Base-by-base conservation (phyloP, 140 eudicot genomes). In the Anethum foeniculum region DNA sequence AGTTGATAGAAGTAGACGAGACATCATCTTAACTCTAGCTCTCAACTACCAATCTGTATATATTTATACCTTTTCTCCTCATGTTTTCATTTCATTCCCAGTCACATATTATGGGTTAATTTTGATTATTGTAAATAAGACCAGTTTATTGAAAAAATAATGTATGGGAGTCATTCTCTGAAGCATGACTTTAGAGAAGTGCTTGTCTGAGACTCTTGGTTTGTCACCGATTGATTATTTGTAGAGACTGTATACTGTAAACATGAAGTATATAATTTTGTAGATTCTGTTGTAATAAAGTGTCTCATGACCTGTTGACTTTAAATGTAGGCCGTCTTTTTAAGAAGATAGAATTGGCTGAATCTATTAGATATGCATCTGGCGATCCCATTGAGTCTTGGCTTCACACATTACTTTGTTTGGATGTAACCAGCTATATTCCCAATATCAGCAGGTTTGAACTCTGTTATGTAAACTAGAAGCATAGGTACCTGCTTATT, bases 381-480 rank as follows among this genome's bases (percentile, higher is more conserved):
- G 97, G 96, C 78, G 99, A 95, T 87, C 99, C 95, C 41, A 82
- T 95, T 67, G 99, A 95, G 83, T 89, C 88, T 58, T 95, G 99
- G 99, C 99, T 95, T 82, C 82, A 95, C 83, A 84, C 86, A 83
- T 88, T 95, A 79, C 92, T 95, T 38, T 95, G 99, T 85, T 49
- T 95, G 87, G 99, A 95, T 78, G 97, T 90, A 28, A 86, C 92
- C 60, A 92, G 86, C 77, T 92, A 86, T 28, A 88, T 92, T 75
- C 99, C 99, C 56, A 84, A 84, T 82, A 92, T 95, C 78, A 88
- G 85, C 91, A 92, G 97, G 96, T 93, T 56, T 41, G 87, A 51
- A 44, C 16, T 58, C 71, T 4, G 38, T 62, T 34, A 36, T 46
- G 79, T 52, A 16, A 62, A 48, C 41, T 16, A 75, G 41, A 78